Conservation (phyloP, 2,329 filamentous ascomycete species). For the Clonostachys chloroleuca region DNA sequence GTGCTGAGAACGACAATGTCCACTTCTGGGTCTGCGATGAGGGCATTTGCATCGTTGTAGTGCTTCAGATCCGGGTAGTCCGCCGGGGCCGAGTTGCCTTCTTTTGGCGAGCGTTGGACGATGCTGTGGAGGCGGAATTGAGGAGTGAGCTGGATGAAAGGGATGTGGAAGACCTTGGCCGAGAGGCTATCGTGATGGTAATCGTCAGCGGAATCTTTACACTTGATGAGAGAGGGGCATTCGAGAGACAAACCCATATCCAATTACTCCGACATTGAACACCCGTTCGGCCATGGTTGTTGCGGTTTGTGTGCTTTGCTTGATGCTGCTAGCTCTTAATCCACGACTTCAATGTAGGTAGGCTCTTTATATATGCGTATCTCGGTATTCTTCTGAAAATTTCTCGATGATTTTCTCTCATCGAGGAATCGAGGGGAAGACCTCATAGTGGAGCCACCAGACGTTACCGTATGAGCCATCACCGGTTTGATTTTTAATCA, state of each 20-base stretch:
- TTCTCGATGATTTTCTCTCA: too few species aligned
- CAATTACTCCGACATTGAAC: slow-evolving; percentile 47
- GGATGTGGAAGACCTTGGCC: slow-evolving; percentile 82
- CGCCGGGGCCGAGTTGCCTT: slow-evolving; percentile 60
- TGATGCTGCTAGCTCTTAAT: too few species aligned
- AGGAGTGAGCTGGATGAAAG: slow-evolving; percentile 63
- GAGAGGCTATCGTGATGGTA: slow-evolving; percentile 34
- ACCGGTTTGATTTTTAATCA: too few species aligned
- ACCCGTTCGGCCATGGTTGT: slow-evolving; percentile 25
- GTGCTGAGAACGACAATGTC: slow-evolving; percentile 70
- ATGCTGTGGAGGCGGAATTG: slow-evolving; percentile 68
- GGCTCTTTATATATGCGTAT: too few species aligned
- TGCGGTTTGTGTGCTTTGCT: neutral
- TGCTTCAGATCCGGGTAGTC: slow-evolving; percentile 64
- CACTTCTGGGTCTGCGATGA: slow-evolving; percentile 62
- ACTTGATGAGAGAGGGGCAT: too few species aligned
- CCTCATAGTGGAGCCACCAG: too few species aligned
- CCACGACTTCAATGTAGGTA: too few species aligned
- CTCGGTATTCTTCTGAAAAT: too few species aligned
- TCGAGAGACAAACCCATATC: slow-evolving; percentile 37
- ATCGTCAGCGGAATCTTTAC: slow-evolving; percentile 5
- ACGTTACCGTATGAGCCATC: too few species aligned
- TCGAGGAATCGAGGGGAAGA: too few species aligned
- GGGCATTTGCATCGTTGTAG: slow-evolving; percentile 55
- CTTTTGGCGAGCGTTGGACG: slow-evolving; percentile 67